A percentile compares a stretch with the other conserved stretches of the same genome.
phyloP scores from a whole-genome alignment of 129 eudicot genomes.

The Flaveria ramosissima region DNA sequence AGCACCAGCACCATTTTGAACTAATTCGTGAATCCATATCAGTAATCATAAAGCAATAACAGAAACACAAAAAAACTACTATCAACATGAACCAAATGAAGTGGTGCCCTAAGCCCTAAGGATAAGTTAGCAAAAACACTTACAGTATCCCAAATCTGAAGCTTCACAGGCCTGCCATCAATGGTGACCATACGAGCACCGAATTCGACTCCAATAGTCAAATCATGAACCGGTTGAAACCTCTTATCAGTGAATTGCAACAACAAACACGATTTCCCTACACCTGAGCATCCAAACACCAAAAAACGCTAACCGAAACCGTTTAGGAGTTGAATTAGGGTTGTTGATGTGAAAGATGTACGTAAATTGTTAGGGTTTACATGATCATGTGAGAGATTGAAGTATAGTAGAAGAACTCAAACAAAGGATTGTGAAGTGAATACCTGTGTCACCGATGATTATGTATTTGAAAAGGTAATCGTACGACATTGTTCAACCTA shows the following conservation, averaged over 20 bases:
- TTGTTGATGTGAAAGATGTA: not conserved
- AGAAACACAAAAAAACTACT: not conserved
- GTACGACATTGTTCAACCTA: conserved; percentile 62
- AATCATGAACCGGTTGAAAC: conserved; percentile 90
- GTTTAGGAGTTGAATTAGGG: not conserved
- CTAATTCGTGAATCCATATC: not conserved
- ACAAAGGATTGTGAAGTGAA: not conserved
- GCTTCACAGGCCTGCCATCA: conserved; percentile 68
- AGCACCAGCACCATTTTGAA: conserved; percentile 4
- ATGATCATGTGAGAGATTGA: conserved; percentile 5
- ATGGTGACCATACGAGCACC: conserved; percentile 91
- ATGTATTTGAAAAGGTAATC: conserved; percentile 94
- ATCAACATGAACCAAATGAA: not conserved
- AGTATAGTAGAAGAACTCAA: not conserved
- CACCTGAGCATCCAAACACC: conserved; percentile 45
- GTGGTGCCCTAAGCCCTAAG: not conserved
- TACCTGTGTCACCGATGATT: conserved; percentile 90
- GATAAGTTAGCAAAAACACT: not conserved
- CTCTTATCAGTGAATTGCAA: conserved; percentile 91
- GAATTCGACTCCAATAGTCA: conserved; percentile 87
- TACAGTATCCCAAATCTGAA: conserved; percentile 97
- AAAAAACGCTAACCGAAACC: not conserved
- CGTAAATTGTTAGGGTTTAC: conserved; percentile 30
- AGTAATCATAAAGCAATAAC: not conserved
- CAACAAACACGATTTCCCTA: conserved; percentile 85